Percentiles rank a stretch among this genome's conserved stretches.
These are phyloP conservation scores for Rhynchosporium secalis DNA, from an alignment of 2,329 filamentous ascomycete genomes.

Conservation along the genomic window DNA sequence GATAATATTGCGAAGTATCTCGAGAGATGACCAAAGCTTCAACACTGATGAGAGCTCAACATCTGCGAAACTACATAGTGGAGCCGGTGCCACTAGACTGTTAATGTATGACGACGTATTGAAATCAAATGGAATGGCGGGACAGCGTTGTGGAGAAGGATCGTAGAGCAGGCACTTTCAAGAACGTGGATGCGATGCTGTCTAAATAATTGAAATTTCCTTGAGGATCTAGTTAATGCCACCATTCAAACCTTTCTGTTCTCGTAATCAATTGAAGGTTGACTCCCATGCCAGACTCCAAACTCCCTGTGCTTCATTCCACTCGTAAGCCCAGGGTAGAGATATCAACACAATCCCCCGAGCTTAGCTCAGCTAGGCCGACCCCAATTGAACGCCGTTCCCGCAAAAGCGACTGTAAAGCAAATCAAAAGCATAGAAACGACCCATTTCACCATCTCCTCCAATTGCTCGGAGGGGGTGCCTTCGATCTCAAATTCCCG, in stretches of 20 bases:
- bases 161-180: too few relatives aligned
- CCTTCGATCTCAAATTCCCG: constrained; percentile 27
- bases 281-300: background rate
- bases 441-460: constrained; percentile 37
- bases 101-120: too few relatives aligned
- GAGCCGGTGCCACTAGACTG: too few relatives aligned
- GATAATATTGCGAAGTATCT: background rate
- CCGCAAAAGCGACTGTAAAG: constrained; percentile 33
- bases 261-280: background rate
- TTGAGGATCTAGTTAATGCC: too few relatives aligned
- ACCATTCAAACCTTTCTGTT: background rate
- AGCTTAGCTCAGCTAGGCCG: constrained; percentile 13
- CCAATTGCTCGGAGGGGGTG: constrained; percentile 29
- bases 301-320: background rate
- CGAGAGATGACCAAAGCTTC: too few relatives aligned
- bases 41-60: too few relatives aligned
- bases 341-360: background rate
- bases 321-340: constrained; percentile 5
- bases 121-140: too few relatives aligned
- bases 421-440: constrained; percentile 37
- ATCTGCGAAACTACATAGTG: too few relatives aligned
- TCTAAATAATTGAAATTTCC: too few relatives aligned
- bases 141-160: too few relatives aligned
- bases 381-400: constrained; percentile 37
- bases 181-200: background rate